Conservation (phyloP, 495 filamentous ascomycete genomes). For the Apodospora peruviana region DNA sequence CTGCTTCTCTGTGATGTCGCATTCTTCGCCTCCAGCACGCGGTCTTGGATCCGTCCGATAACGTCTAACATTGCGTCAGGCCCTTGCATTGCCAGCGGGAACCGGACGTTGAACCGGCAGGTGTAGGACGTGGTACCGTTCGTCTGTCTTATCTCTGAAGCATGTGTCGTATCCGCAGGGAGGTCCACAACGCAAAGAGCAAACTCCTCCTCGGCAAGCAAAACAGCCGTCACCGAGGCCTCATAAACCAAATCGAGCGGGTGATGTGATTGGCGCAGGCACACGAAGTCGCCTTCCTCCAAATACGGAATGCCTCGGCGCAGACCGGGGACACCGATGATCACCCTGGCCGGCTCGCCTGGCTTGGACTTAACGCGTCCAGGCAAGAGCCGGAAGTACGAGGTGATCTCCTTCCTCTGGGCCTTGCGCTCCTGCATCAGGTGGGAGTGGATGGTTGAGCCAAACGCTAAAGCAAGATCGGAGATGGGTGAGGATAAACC, state of each 20-base stretch:
- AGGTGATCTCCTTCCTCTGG: conserved; percentile 16
- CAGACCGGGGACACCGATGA: conserved; percentile 32
- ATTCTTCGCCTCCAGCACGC: conserved; percentile 10
- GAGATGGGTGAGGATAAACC: no score
- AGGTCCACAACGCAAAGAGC: conserved; percentile 11
- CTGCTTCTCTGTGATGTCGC: neutral
- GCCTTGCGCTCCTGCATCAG: conserved; percentile 15
- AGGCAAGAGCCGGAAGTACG: conserved; percentile 17
- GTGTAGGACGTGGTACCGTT: neutral
- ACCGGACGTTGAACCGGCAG: conserved; percentile 19
- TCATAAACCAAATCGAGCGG: conserved; percentile 24
- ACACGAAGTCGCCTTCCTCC: conserved; percentile 37
- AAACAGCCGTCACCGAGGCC: conserved; percentile 18
- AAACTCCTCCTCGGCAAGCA: conserved; percentile 13
- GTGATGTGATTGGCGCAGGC: conserved; percentile 30
- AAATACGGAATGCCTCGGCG: conserved; percentile 37
- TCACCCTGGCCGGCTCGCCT: conserved; percentile 2
- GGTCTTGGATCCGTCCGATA: conserved; percentile 16
- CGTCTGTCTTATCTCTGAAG: neutral
- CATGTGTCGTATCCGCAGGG: conserved; percentile 1
- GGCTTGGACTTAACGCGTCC: conserved; percentile 1
- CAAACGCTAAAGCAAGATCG: no score
- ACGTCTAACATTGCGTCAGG: conserved; percentile 14
- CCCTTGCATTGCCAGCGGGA: conserved; percentile 18
- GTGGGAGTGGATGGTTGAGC: conserved; percentile 8